Evolutionary conservation across 306 rosid species (phyloP).

Genomic region (Malus sylvestris): DNA sequence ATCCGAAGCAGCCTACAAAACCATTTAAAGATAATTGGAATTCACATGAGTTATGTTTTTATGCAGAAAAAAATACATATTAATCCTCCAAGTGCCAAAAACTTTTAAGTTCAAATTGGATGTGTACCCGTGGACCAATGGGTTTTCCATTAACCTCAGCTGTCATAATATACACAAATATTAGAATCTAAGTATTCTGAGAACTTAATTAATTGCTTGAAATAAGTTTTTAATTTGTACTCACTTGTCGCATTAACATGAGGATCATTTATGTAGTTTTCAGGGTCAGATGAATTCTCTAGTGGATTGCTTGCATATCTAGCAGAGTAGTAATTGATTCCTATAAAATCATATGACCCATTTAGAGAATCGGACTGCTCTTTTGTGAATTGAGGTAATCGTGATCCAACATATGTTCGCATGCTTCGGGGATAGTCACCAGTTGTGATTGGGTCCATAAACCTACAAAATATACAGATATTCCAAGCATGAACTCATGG

Average conservation of each 20-base stretch:
- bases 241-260: constrained; percentile 33
- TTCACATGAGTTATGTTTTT: not conserved
- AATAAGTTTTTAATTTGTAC: not conserved
- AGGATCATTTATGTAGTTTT: constrained; percentile 33
- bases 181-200: not conserved
- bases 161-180: constrained; percentile 5
- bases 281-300: constrained; percentile 9
- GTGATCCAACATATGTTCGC: constrained; percentile 39
- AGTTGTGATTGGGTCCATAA: constrained; percentile 43
- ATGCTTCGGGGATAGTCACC: constrained; percentile 47
- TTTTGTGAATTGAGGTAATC: constrained; percentile 51
- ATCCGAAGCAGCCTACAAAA: constrained; percentile 20
- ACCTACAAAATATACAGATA: constrained; percentile 25
- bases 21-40: not conserved
- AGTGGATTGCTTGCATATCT: constrained; percentile 28
- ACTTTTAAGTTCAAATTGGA: not conserved
- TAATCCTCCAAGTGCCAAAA: no score
- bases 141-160: constrained; percentile 36
- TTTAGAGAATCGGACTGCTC: constrained; percentile 37
- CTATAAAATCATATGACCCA: constrained; percentile 61
- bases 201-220: not conserved
- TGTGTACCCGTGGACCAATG: constrained; percentile 37
- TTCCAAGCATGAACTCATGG: no score
- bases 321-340: constrained; percentile 51
- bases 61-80: no score